A percentile compares a stretch with the other conserved stretches of the same genome.
These are phyloP conservation scores for Trichoderma sp. DNA, from an alignment of 2,329 filamentous ascomycete genomes.

Conservation along the genomic window DNA sequence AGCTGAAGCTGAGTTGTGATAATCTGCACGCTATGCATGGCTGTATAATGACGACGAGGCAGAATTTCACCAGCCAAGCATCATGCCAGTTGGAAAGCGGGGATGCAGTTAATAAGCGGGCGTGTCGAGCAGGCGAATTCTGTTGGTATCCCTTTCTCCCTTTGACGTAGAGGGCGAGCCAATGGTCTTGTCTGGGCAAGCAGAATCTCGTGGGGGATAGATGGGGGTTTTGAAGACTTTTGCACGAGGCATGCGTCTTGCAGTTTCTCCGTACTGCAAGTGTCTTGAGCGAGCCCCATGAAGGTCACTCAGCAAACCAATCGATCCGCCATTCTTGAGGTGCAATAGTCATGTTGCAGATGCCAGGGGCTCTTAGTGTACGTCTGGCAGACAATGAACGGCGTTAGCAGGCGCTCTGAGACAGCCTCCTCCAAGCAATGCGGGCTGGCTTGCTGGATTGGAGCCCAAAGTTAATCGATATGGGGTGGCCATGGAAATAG, in stretches of 20 bases:
- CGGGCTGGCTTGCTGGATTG: not conserved
- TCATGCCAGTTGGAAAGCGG: not conserved
- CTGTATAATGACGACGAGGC: not conserved
- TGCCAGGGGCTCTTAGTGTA: slow-evolving; percentile 11
- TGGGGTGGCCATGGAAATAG: not conserved
- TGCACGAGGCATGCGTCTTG: not conserved
- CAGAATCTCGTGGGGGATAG: not conserved
- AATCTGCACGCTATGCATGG: slow-evolving; percentile 13
- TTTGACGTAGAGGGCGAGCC: not conserved
- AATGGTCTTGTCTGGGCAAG: not conserved
- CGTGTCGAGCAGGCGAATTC: not conserved
- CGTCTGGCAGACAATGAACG: not conserved
- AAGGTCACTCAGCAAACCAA: not conserved
- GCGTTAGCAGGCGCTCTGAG: not conserved
- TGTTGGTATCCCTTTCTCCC: not conserved
- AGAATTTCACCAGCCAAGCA: not conserved
- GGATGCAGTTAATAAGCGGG: not conserved
- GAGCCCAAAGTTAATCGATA: not conserved
- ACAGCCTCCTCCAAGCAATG: slow-evolving; percentile 6
- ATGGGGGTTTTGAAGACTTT: not conserved
- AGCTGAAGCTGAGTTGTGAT: slow-evolving; percentile 18
- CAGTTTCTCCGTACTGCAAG: not conserved
- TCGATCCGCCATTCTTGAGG: not conserved
- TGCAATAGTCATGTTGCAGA: slow-evolving; percentile 19
- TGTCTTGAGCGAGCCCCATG: not conserved